These are phyloP conservation scores for Pythium plurisporium DNA, from an alignment of 352 stramenopile genomes.

Conservation along the genomic window DNA sequence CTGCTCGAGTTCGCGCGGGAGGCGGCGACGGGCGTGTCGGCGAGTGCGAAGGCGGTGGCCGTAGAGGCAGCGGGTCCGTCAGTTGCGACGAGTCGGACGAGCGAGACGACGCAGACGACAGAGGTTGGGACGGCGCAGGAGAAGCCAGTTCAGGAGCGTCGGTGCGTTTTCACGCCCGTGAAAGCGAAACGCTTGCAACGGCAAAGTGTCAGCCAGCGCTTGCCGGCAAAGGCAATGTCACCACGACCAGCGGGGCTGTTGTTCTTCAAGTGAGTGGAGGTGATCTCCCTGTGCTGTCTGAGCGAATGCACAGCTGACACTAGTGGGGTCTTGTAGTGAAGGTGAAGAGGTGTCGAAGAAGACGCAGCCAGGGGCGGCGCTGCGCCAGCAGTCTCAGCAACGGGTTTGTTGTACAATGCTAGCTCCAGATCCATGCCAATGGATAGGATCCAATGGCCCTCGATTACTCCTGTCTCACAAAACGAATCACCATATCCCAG, in stretches of 20 bases:
- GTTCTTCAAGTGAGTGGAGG: conserved; percentile 53
- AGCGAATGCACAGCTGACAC: neutral
- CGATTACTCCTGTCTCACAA: no score
- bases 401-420: no score
- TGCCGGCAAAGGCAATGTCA: neutral
- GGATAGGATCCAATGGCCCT: neutral
- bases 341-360: conserved; percentile 5
- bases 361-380: no score
- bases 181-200: conserved; percentile 32
- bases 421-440: neutral
- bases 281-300: neutral
- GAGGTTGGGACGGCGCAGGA: neutral
- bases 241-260: conserved; percentile 16
- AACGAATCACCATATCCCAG: neutral
- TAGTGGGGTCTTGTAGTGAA: neutral
- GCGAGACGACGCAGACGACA: neutral
- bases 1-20: conserved; percentile 44
- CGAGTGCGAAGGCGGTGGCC: neutral
- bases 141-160: neutral
- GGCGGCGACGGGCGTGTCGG: conserved; percentile 4
- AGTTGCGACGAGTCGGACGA: neutral
- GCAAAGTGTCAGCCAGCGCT: neutral
- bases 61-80: neutral
- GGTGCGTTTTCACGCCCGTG: conserved; percentile 56
- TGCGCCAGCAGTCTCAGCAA: no score